Evolutionary conservation across 305 asterid genomes (phyloP).

Genomic region (Stenogyne calaminthoides): DNA sequence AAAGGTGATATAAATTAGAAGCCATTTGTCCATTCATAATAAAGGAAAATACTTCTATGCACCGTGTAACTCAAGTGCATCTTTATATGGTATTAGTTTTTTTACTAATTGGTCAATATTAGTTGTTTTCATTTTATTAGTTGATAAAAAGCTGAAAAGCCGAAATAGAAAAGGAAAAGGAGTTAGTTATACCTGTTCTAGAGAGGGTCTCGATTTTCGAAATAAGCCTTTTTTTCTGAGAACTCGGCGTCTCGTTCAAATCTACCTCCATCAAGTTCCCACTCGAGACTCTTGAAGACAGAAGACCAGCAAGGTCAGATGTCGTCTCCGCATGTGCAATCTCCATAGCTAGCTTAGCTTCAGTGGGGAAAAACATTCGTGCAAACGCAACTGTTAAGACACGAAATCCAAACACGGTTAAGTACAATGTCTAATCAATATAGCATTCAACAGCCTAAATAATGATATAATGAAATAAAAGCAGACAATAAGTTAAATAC

Average conservation of each 20-base stretch:
- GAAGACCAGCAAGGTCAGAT: constrained; percentile 47
- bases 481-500: constrained; percentile 34
- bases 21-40: too few species aligned
- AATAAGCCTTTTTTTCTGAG: constrained; percentile 50
- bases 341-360: constrained; percentile 82
- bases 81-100: too few species aligned
- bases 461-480: background rate
- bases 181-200: constrained; percentile 54
- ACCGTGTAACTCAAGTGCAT: too few species aligned
- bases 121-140: too few species aligned
- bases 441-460: background rate
- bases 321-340: constrained; percentile 76
- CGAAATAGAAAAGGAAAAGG: too few species aligned
- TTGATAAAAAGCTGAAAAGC: constrained; percentile 5
- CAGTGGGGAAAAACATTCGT: constrained; percentile 69
- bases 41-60: too few species aligned
- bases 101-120: too few species aligned
- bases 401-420: constrained; percentile 1
- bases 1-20: too few species aligned
- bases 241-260: constrained; percentile 66
- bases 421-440: background rate
- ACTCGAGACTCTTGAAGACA: constrained; percentile 54
- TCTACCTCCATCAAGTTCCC: constrained; percentile 73
- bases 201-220: constrained; percentile 65
- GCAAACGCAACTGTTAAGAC: constrained; percentile 68